Conservation (phyloP, 805 yeast genomes). For the Starmerella davenportii region DNA sequence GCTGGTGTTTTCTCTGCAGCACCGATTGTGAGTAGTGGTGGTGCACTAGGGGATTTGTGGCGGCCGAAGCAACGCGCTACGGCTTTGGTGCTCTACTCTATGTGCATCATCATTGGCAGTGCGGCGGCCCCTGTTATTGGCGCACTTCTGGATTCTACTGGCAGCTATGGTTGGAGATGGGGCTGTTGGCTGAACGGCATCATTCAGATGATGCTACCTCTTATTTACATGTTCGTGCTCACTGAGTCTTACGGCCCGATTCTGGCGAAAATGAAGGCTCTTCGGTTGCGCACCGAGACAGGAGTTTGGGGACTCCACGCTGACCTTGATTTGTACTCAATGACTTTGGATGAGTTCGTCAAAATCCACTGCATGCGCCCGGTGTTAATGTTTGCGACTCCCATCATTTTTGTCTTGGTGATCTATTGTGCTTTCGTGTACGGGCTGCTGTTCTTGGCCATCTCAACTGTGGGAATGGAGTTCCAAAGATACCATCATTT, state of each 20-base stretch:
- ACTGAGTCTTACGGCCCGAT: conserved; percentile 26
- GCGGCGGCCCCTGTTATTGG: conserved; percentile 31
- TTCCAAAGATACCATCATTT: conserved; percentile 22
- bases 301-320: conserved; percentile 74
- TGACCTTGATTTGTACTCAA: conserved; percentile 71
- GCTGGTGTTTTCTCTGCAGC: conserved; percentile 46
- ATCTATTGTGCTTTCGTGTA: conserved; percentile 29
- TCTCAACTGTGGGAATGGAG: conserved; percentile 26
- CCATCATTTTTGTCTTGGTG: conserved; percentile 27
- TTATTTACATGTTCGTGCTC: conserved; percentile 24
- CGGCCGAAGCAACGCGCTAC: conserved; percentile 34
- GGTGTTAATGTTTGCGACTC: conserved; percentile 45
- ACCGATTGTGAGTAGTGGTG: conserved; percentile 46
- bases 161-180: conserved; percentile 41
- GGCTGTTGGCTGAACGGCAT: conserved; percentile 36
- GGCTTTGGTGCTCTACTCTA: conserved; percentile 34
- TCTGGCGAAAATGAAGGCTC: conserved; percentile 50
- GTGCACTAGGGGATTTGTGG: conserved; percentile 43
- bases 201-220: conserved; percentile 22
- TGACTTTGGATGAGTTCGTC: conserved; percentile 49
- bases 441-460: conserved; percentile 28
- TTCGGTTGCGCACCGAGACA: conserved; percentile 48
- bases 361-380: conserved; percentile 66
- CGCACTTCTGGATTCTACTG: conserved; percentile 22
- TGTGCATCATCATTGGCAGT: conserved; percentile 30